Percentiles rank a stretch among this genome's conserved stretches.
phyloP scores from a whole-genome alignment of 2,329 filamentous ascomycete genomes.

The Phialophora chinensis region DNA sequence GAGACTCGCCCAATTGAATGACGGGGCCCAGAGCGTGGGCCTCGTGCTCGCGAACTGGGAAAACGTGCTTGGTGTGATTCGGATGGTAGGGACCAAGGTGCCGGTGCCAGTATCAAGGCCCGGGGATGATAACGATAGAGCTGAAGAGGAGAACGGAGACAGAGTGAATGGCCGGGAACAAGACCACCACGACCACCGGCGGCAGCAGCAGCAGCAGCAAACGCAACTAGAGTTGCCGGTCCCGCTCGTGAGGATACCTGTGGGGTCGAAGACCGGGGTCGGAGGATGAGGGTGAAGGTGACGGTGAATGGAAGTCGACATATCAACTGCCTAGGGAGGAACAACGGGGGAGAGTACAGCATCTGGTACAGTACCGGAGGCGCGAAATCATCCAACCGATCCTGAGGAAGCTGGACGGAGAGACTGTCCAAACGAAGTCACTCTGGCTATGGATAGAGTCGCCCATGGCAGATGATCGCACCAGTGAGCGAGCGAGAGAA shows the following conservation, averaged over 20 bases:
- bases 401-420: background rate
- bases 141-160: background rate
- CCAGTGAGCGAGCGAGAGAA: too few relatives aligned
- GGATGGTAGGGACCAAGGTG: conserved; percentile 67
- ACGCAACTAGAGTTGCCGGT: conserved; percentile 29
- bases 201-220: background rate
- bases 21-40: conserved; percentile 70
- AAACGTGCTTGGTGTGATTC: conserved; percentile 67
- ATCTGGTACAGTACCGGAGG: background rate
- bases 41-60: conserved; percentile 72
- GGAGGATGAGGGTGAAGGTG: conserved; percentile 12
- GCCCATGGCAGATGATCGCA: too few relatives aligned
- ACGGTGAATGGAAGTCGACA: background rate
- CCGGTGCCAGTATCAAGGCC: background rate
- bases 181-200: too few relatives aligned
- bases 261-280: conserved; percentile 26
- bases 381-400: background rate
- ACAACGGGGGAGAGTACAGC: background rate
- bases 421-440: background rate
- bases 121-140: conserved; percentile 10
- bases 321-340: background rate
- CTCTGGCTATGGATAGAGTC: too few relatives aligned
- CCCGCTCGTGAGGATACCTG: conserved; percentile 39
- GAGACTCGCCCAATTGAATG: conserved; percentile 65
- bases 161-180: conserved; percentile 1